Evolutionary conservation across 2,329 filamentous ascomycete genomes (phyloP).

Genomic region (Neofusicoccum kwambonambiense): DNA sequence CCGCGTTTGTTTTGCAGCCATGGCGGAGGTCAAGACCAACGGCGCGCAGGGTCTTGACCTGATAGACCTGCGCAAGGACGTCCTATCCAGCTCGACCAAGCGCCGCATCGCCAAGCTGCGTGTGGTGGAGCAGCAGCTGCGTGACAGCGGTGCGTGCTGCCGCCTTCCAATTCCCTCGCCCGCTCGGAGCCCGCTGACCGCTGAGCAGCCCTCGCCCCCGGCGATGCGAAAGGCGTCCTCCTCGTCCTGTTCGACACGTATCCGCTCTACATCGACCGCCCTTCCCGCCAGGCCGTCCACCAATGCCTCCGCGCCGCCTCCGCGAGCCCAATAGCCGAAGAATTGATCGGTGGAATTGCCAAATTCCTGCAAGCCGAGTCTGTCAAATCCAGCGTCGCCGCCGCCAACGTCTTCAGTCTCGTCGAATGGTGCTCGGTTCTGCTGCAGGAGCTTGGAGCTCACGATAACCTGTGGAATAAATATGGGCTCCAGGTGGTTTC

Average conservation of each 20-base stretch:
- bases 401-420: conserved; percentile 80
- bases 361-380: conserved; percentile 69
- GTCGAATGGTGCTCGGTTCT: conserved; percentile 85
- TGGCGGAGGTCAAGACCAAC: conserved; percentile 38
- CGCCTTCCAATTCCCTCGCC: conserved; percentile 34
- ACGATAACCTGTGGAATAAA: conserved; percentile 59
- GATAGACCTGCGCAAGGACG: conserved; percentile 38
- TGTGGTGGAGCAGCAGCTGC: conserved; percentile 43
- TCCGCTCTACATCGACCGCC: conserved; percentile 79
- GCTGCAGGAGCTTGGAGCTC: conserved; percentile 67
- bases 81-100: conserved; percentile 51
- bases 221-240: conserved; percentile 56
- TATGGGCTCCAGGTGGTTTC: conserved; percentile 66
- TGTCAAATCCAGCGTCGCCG: conserved; percentile 72
- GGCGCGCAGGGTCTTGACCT: conserved; percentile 32
- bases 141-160: conserved; percentile 41
- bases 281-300: conserved; percentile 80
- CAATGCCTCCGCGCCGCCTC: conserved; percentile 72
- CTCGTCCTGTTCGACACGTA: conserved; percentile 83
- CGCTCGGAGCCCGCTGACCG: conserved; percentile 36
- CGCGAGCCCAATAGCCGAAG: conserved; percentile 55
- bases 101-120: conserved; percentile 46
- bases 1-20: conserved; percentile 19
- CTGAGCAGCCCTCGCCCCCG: conserved; percentile 37
- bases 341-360: conserved; percentile 63